phyloP scores from a whole-genome alignment of 2,329 filamentous ascomycete genomes.

The Harringtonia lauricola region DNA sequence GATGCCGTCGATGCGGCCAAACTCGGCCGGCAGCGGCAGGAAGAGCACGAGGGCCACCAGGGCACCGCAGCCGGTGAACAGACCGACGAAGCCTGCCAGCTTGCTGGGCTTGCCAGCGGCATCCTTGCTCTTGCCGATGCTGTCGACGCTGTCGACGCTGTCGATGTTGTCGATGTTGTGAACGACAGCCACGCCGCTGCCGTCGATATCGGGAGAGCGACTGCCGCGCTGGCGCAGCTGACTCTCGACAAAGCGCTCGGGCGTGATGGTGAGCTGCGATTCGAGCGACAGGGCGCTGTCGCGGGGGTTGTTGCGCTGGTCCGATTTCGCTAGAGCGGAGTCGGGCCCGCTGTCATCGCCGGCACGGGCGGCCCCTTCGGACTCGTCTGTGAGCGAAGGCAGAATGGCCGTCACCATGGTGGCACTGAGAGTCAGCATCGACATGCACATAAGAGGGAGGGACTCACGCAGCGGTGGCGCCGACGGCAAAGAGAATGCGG shows the following conservation, averaged over 20 bases:
- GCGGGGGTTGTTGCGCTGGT: slow-evolving; percentile 33
- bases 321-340: too few species aligned
- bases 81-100: slow-evolving; percentile 79
- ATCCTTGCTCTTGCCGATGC: slow-evolving; percentile 9
- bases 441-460: background rate
- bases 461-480: slow-evolving; percentile 72
- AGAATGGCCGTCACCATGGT: slow-evolving; percentile 98
- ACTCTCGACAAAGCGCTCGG: slow-evolving; percentile 36
- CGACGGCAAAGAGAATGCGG: slow-evolving; percentile 77
- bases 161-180: background rate
- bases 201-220: too few species aligned
- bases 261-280: slow-evolving; percentile 67
- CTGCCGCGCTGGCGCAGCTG: slow-evolving; percentile 1
- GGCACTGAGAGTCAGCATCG: slow-evolving; percentile 32
- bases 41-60: slow-evolving; percentile 74
- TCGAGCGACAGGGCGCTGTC: slow-evolving; percentile 57
- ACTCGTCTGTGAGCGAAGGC: slow-evolving; percentile 54
- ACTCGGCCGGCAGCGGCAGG: slow-evolving; percentile 74
- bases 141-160: too few species aligned
- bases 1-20: slow-evolving; percentile 59
- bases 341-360: too few species aligned
- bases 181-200: slow-evolving; percentile 3
- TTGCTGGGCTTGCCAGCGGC: slow-evolving; percentile 36
- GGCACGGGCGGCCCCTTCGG: too few species aligned
- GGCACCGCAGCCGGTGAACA: slow-evolving; percentile 88